phyloP scores from a whole-genome alignment of 1,139 yeast genomes.

The Tardiomyces blankii region DNA sequence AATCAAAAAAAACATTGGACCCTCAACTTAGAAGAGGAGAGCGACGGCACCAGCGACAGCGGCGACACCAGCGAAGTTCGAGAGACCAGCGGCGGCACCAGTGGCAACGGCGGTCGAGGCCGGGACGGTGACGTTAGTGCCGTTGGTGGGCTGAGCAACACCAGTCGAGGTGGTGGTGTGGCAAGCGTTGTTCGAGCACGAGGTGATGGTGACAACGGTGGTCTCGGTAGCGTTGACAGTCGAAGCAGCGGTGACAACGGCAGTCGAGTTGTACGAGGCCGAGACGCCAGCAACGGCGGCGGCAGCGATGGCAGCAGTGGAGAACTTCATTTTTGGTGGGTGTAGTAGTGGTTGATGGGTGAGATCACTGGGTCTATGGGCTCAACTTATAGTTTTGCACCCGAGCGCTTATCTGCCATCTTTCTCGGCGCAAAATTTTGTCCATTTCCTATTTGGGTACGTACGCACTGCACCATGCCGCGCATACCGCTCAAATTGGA shows the following conservation, averaged over 20 bases:
- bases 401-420: background rate
- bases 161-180: background rate
- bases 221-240: constrained; percentile 11
- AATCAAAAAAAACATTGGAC: background rate
- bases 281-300: constrained; percentile 4
- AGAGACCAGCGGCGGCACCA: constrained; percentile 1
- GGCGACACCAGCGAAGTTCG: constrained; percentile 2
- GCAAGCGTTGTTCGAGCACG: constrained; percentile 11
- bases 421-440: background rate
- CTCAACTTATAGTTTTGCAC: background rate
- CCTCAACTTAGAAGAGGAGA: background rate
- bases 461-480: background rate
- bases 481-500: background rate
- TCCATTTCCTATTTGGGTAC: background rate
- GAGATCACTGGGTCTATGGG: background rate
- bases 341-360: background rate
- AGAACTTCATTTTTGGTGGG: constrained; percentile 4
- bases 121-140: constrained; percentile 1
- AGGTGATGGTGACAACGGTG: constrained; percentile 14
- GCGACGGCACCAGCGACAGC: constrained; percentile 3
- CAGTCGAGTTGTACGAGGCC: constrained; percentile 1
- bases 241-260: constrained; percentile 6
- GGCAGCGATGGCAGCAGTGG: constrained; percentile 3
- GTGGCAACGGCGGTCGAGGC: background rate
- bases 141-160: background rate